Conservation (phyloP, 352 stramenopile species). For the Pythium brachiatum region DNA sequence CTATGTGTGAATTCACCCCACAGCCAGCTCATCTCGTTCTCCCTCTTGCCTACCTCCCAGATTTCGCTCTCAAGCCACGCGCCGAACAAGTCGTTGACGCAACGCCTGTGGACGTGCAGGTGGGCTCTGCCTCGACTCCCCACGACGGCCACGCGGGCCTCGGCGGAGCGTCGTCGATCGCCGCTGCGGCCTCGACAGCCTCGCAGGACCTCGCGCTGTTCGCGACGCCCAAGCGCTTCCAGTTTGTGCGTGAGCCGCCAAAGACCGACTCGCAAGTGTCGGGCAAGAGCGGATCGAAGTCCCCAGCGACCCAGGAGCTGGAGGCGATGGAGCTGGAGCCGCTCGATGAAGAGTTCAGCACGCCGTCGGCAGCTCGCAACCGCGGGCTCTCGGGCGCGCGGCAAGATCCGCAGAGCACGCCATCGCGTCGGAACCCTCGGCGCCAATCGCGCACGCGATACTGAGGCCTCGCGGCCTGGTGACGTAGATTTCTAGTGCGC, state of each 20-base stretch:
- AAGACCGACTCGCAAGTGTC: conserved; percentile 59
- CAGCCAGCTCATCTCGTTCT: neutral
- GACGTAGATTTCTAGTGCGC: neutral
- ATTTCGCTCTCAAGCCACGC: conserved; percentile 21
- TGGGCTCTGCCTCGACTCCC: neutral
- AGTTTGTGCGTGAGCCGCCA: conserved; percentile 67
- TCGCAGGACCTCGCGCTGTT: conserved; percentile 31
- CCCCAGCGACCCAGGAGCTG: conserved; percentile 58
- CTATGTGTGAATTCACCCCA: neutral
- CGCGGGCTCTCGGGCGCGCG: conserved; percentile 28
- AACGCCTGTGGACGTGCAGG: conserved; percentile 23
- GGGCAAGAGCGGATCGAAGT: conserved; percentile 28
- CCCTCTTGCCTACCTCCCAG: neutral
- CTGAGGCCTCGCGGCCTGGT: conserved; percentile 25
- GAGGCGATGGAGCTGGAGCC: conserved; percentile 74
- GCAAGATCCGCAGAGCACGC: conserved; percentile 58
- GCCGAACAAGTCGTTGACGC: conserved; percentile 4
- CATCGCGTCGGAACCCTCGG: conserved; percentile 72
- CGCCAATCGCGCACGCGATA: conserved; percentile 67
- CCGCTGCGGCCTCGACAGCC: conserved; percentile 31
- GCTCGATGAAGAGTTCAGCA: conserved; percentile 85
- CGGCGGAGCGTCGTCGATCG: conserved; percentile 13
- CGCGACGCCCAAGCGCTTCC: conserved; percentile 70
- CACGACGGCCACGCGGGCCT: neutral
- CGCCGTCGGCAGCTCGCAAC: conserved; percentile 36